Evolutionary conservation across 176 grass and related monocot species (phyloP), one percentile per base, ranked within the genome.

Genomic region (Lolium multiflorum): DNA sequence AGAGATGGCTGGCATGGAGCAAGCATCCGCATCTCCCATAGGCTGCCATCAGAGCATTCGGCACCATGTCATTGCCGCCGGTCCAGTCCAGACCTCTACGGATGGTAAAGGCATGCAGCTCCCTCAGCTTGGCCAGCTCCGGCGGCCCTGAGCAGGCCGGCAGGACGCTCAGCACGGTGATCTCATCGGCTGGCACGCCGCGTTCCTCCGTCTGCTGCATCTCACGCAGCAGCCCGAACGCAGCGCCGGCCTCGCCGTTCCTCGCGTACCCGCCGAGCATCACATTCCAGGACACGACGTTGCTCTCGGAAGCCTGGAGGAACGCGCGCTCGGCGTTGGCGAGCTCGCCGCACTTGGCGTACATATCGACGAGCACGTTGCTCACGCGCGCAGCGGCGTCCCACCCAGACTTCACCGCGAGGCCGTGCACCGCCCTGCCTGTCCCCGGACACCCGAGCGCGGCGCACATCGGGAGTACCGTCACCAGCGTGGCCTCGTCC

Each of bases 261-360:
- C 84, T 87, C 11, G 90, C 81, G 77, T 88, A 88, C 9, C 72
- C 84, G 8, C 84, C 77, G 18, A 94, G 81, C 84, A 94, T 92
- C 17, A 82, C 87, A 69, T 92, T 94, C 90, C 92, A 94, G 31
- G 92, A 89, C 63, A 94, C 92, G 7, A 88, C 66, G 43, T 81
- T 94, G 31, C 31, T 3, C 31, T 35, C 31, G 70, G 63, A 11
- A 1, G 24, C 58, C 1, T 51, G 20, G 15, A 24, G 64, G 50
- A 94, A 94, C 0, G 84, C 60, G 21, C 71, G 39, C 38, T 85
- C 84, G 5, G 92, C 92, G 50, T 88, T 85, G 2, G n/a, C 39
- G 9, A 94, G 73, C 24, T 80, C 49, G 37, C 73, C 84, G 12
- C 89, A 91, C 74, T 92, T 92, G 46, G 87, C 85, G 64, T 94